Base-by-base conservation (phyloP, 768 basidiomycete species). In the Panellus pusillus region DNA sequence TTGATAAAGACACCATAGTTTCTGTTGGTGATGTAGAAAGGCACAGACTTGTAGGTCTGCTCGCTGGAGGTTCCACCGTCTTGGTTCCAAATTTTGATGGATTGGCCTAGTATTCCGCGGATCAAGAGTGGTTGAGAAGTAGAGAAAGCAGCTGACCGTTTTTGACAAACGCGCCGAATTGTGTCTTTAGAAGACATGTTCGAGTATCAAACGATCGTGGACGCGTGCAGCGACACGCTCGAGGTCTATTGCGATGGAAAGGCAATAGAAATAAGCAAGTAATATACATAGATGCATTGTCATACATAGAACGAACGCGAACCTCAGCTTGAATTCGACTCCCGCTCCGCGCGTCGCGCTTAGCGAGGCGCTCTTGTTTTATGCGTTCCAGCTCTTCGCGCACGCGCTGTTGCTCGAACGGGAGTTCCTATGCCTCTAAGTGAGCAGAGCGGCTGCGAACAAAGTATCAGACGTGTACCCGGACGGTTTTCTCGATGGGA, bases 1-100 rank as follows among this genome's bases (percentile, higher is more conserved):
- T 89, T 87, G 64, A 91, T 81, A 64, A 89, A 90, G 13, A 89
- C 78, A 31, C 87, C 89, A 56, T 89, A 90, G 52, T 82, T 82
- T 43, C 81, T 73, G 64, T 84, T 85, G 14, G 84, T 85, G 62
- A 87, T 79, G 58, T 84, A 85, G 68, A 86, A 87, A 1, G 84
- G 84, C 13, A 86, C 74, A 54, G 79, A 81, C 76, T 84, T 84
- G 67, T 85, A 86, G 0, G 82, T 80, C 61, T 84, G 82, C 32
- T 84, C 83, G 55, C 79, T 81, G 9, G 83, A 84, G 1, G 86
- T 90, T 29, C 88, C 87, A 19, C 87, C 87, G 61, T 89, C 87
- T 66, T 82, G 79, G 60, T 89, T 87, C 88, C 87, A 89, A 4
- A 87, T 70, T 55, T 76, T 80, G 41, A 88, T 70, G 6, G 76